Conservation (phyloP, 176 grass and related monocot genomes). For the Aechmea fasciata region DNA sequence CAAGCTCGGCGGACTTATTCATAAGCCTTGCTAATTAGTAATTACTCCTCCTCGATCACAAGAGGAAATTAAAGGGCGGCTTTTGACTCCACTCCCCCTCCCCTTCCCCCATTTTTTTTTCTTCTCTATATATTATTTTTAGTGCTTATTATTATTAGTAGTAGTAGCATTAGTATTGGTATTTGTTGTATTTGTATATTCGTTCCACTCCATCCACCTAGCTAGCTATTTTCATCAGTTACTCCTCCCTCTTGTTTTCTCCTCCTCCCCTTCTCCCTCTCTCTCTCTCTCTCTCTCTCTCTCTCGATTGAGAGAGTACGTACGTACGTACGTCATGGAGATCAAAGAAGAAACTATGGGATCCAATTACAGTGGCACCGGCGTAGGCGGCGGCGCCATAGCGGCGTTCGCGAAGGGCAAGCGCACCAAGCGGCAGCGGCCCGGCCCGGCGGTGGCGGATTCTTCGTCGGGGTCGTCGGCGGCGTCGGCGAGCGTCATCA, state of each 20-base stretch:
- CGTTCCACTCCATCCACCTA: not conserved
- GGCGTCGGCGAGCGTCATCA: not conserved
- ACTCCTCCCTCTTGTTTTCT: constrained; percentile 4
- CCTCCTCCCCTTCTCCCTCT: not conserved
- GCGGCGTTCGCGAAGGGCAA: constrained; percentile 9
- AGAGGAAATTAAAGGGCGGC: constrained; percentile 12
- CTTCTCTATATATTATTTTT: constrained; percentile 4
- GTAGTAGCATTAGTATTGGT: not conserved
- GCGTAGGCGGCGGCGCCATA: not conserved
- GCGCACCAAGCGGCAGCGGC: constrained; percentile 20
- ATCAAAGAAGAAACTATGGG: not conserved
- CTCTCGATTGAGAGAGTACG: not conserved
- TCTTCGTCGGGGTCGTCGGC: constrained; percentile 9
- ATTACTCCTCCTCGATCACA: not conserved
- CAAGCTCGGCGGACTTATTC: not conserved
- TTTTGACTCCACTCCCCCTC: constrained; percentile 19
- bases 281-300: not conserved
- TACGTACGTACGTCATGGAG: too few species aligned
- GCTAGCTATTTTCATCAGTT: not conserved
- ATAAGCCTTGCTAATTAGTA: not conserved
- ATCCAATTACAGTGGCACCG: constrained; percentile 4
- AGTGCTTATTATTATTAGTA: not conserved
- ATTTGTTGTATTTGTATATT: not conserved
- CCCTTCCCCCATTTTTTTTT: not conserved
- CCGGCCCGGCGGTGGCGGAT: not conserved